These are phyloP conservation scores for Volutella citrinella DNA, from an alignment of 2,329 filamentous ascomycete genomes.

Conservation along the genomic window DNA sequence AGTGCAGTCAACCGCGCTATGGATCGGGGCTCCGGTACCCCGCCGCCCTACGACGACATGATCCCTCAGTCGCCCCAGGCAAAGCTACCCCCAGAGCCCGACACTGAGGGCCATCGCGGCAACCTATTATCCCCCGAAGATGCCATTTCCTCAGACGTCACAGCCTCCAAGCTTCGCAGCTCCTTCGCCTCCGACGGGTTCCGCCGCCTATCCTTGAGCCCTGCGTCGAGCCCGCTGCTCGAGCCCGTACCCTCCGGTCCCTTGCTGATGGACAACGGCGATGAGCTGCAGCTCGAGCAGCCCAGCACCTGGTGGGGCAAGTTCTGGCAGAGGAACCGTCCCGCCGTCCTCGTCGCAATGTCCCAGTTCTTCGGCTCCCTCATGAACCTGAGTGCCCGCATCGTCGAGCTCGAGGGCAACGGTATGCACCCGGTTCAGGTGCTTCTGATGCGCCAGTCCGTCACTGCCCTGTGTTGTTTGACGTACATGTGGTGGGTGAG, in stretches of 20 bases:
- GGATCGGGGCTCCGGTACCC: constrained; percentile 14
- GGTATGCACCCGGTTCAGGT: constrained; percentile 83
- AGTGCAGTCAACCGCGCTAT: no score
- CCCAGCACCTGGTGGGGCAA: constrained; percentile 22
- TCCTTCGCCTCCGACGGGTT: constrained; percentile 20
- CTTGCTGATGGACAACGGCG: constrained; percentile 7
- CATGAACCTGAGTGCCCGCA: constrained; percentile 80
- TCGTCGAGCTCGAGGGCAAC: constrained; percentile 69
- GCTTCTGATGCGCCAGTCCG: constrained; percentile 73
- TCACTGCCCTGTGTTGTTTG: constrained; percentile 66
- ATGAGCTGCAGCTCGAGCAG: constrained; percentile 7
- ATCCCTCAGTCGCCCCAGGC: constrained; percentile 9
- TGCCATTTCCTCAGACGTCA: constrained; percentile 10
- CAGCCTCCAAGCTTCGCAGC: constrained; percentile 12
- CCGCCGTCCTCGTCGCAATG: constrained; percentile 68
- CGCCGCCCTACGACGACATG: constrained; percentile 18
- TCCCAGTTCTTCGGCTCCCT: constrained; percentile 78
- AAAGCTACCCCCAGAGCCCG: constrained; percentile 16
- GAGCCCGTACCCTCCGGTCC: constrained; percentile 17
- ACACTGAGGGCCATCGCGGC: no score
- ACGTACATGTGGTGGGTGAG: constrained; percentile 71
- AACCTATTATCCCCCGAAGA: constrained; percentile 12
- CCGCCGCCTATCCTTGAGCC: constrained; percentile 20
- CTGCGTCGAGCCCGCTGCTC: constrained; percentile 18
- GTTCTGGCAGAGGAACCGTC: constrained; percentile 66